Conservation (phyloP, 495 filamentous ascomycete species). For the Xylaria scruposa region DNA sequence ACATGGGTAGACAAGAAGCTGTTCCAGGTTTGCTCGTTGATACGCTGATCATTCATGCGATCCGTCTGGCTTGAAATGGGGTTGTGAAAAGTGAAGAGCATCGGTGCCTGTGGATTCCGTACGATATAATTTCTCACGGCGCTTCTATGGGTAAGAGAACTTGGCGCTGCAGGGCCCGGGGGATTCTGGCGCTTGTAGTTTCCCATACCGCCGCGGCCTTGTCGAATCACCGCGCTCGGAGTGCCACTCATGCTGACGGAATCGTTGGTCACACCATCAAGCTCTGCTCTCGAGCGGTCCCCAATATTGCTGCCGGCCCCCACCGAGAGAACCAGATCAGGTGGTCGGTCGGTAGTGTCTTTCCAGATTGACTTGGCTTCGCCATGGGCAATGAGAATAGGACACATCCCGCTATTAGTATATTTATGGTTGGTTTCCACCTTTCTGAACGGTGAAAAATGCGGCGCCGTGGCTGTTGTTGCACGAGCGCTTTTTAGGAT, state of each 20-base stretch:
- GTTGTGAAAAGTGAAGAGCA: conserved; percentile 40
- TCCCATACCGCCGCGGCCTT: conserved; percentile 37
- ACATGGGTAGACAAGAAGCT: conserved; percentile 36
- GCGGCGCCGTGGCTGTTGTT: conserved; percentile 56
- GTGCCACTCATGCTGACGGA: conserved; percentile 23
- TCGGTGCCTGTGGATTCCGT: conserved; percentile 35
- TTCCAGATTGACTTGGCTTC: conserved; percentile 58
- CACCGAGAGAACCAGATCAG: conserved; percentile 59
- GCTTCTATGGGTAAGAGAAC: neutral
- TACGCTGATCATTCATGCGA: conserved; percentile 38
- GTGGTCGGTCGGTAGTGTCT: conserved; percentile 41
- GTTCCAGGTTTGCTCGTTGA: conserved; percentile 40
- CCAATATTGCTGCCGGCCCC: conserved; percentile 46
- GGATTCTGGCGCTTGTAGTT: conserved; percentile 38
- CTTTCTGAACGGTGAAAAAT: conserved; percentile 56
- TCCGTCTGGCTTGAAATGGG: conserved; percentile 36
- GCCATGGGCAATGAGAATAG: conserved; percentile 50
- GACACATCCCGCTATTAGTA: conserved; percentile 58
- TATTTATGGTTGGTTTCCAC: conserved; percentile 45
- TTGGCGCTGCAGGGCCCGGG: neutral
- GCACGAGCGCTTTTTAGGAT: conserved; percentile 45
- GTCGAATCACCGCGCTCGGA: conserved; percentile 35
- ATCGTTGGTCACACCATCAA: conserved; percentile 28
- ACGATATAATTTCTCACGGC: conserved; percentile 34
- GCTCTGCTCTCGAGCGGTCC: conserved; percentile 32